Evolutionary conservation across 805 yeast genomes (phyloP).

Genomic region (Candida verbasci): DNA sequence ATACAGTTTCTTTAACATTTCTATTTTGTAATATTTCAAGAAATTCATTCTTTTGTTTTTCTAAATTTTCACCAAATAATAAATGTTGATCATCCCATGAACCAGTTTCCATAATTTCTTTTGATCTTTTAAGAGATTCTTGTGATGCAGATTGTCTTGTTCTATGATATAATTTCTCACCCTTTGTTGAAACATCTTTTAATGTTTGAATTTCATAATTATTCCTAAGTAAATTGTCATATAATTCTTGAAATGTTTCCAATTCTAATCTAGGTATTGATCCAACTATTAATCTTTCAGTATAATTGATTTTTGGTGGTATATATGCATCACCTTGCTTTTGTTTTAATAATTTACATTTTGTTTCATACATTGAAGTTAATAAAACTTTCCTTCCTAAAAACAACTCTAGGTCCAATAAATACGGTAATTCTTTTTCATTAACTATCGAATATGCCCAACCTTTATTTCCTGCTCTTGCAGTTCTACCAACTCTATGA

Average conservation of each 20-base stretch:
- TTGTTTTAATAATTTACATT: slow-evolving; percentile 46
- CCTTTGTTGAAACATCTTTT: slow-evolving; percentile 72
- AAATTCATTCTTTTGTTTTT: slow-evolving; percentile 67
- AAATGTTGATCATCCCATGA: slow-evolving; percentile 86
- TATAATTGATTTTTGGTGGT: slow-evolving; percentile 64
- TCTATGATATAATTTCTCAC: slow-evolving; percentile 81
- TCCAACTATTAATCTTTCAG: slow-evolving; percentile 78
- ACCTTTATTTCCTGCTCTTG: slow-evolving; percentile 97
- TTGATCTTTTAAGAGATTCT: slow-evolving; percentile 82
- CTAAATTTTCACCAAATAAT: slow-evolving; percentile 70
- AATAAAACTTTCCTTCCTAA: slow-evolving; percentile 76
- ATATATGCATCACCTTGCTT: slow-evolving; percentile 39
- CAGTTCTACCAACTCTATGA: slow-evolving; percentile 98
- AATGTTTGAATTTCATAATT: slow-evolving; percentile 66
- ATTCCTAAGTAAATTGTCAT: slow-evolving; percentile 52
- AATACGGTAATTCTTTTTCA: slow-evolving; percentile 83
- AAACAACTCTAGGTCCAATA: slow-evolving; percentile 85
- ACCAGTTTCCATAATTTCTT: slow-evolving; percentile 66
- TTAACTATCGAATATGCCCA: slow-evolving; percentile 93
- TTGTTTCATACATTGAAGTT: slow-evolving; percentile 65
- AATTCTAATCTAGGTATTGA: slow-evolving; percentile 68
- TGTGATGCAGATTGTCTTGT: slow-evolving; percentile 83
- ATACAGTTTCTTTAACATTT: slow-evolving; percentile 81
- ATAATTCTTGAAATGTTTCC: slow-evolving; percentile 71
- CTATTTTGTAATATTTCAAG: slow-evolving; percentile 69